Evolutionary conservation across 139 green algal genomes (phyloP).

Genomic region (Axilococcus clingmanii): DNA sequence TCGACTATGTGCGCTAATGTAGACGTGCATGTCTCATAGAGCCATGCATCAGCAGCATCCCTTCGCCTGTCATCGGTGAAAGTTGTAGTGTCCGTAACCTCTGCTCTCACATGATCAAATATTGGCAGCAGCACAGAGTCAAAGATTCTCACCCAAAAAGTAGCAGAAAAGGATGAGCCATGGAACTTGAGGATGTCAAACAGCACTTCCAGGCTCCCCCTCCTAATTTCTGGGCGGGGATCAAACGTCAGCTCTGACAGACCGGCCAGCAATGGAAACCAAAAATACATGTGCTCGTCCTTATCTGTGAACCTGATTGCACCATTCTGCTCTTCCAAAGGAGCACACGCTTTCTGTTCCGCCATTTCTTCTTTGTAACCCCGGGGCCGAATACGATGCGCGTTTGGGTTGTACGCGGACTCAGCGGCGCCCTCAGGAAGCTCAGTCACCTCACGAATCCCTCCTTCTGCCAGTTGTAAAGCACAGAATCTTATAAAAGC

Average conservation of each 20-base stretch:
- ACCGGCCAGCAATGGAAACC: conserved; percentile 96
- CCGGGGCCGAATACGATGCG: conserved; percentile 28
- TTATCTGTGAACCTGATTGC: conserved; percentile 60
- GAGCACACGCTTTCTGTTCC: not conserved
- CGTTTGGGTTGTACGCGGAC: conserved; percentile 13
- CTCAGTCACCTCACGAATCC: conserved; percentile 51
- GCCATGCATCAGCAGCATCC: conserved; percentile 79
- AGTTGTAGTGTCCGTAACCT: conserved; percentile 80
- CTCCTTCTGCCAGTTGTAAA: conserved; percentile 87
- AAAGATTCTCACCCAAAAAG: conserved; percentile 92
- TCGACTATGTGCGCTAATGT: conserved; percentile 94
- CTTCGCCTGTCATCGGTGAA: conserved; percentile 70
- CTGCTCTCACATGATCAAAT: conserved; percentile 91
- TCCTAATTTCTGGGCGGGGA: conserved; percentile 76
- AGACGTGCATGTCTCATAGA: conserved; percentile 96
- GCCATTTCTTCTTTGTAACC: conserved; percentile 2
- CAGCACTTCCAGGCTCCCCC: conserved; percentile 68
- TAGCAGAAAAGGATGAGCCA: conserved; percentile 77
- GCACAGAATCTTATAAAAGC: conserved; percentile 97
- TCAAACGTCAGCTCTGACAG: conserved; percentile 96
- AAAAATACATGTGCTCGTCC: conserved; percentile 97
- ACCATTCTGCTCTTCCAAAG: not conserved
- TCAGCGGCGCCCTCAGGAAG: conserved; percentile 32
- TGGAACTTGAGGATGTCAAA: conserved; percentile 95
- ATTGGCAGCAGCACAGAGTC: conserved; percentile 94